phyloP scores from a whole-genome alignment of 2,329 filamentous ascomycete species.

The Cercospora sp. region DNA sequence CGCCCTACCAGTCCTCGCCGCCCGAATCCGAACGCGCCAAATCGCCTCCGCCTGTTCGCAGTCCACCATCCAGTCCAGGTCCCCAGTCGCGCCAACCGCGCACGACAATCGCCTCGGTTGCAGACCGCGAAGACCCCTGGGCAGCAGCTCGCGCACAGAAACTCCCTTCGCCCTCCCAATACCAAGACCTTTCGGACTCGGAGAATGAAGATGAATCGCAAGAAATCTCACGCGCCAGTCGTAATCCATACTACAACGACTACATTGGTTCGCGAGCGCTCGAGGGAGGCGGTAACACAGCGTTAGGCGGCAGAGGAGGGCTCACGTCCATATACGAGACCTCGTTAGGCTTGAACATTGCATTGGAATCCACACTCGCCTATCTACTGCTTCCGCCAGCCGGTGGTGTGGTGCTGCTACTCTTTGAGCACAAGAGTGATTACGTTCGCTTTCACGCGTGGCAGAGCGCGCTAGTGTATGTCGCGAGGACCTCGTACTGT shows the following conservation, averaged over 20 bases:
- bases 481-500: neutral
- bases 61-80: constrained; percentile 53
- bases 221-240: constrained; percentile 31
- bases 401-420: constrained; percentile 78
- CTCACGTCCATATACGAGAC: constrained; percentile 77
- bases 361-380: constrained; percentile 86
- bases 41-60: constrained; percentile 67
- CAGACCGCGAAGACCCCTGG: constrained; percentile 42
- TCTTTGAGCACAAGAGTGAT: constrained; percentile 91
- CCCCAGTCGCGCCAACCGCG: constrained; percentile 32
- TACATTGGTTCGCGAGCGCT: constrained; percentile 34
- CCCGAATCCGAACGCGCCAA: constrained; percentile 80
- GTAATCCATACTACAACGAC: constrained; percentile 29
- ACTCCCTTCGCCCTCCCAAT: constrained; percentile 41
- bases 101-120: constrained; percentile 34
- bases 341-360: constrained; percentile 78
- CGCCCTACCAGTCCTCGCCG: constrained; percentile 90
- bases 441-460: constrained; percentile 98
- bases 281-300: constrained; percentile 29
- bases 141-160: constrained; percentile 44
- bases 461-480: constrained; percentile 56
- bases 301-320: constrained; percentile 46
- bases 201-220: constrained; percentile 14
- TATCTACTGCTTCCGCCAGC: constrained; percentile 83
- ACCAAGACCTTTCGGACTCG: constrained; percentile 30